Base-by-base conservation (phyloP, 352 stramenopile genomes). In the Peronosclerospora sorghi region DNA sequence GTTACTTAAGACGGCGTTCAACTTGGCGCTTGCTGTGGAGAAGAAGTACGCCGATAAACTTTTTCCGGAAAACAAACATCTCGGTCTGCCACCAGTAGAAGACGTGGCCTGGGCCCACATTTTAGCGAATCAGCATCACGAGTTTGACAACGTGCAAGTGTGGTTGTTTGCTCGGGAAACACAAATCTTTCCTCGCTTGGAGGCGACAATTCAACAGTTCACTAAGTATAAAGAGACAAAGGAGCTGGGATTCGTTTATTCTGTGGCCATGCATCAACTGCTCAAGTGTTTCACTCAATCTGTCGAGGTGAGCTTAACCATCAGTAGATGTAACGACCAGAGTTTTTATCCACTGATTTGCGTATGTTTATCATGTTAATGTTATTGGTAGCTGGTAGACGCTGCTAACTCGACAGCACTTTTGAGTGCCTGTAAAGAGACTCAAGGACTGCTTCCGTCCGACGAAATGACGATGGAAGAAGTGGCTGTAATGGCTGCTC, bases 131-230 rank as follows among this genome's bases (percentile, higher is more conserved):
- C 79, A 91, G 59, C 73, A 88, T 50, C 72, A 46, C 5, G 69
- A 83, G 36, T 89, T 91, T 27, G 71, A 92, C 56, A 89, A 89
- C 38, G 51, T 87, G n/a, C 72, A 87, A 37, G 79, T 89, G 43
- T 92, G 79, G 79, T 38, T 62, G 15, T 92, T 80, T 44, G 74
- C 89, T 26, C 73, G 73, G 7, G 79, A 92, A 56, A 87, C 71
- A 17, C 79, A 92, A 48, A 86, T 92, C 41, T 57, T 66, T 17
- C 79, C 79, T 34, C 74, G 69, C 32, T 58, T 92, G 18, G 61
- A 92, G 32, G 51, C 66, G 29, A 76, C 58, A 1, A 44, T 86
- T 8, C 66, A 79, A 43, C 54, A 71, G 42, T 69, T 86, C 15
- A 59, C 61, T 9, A 60, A 61, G 14, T 54, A 71, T 40, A 75